Percentiles rank a stretch among this genome's conserved stretches.
phyloP scores from a whole-genome alignment of 768 basidiomycete species.

The Cystoderma amianthinum region DNA sequence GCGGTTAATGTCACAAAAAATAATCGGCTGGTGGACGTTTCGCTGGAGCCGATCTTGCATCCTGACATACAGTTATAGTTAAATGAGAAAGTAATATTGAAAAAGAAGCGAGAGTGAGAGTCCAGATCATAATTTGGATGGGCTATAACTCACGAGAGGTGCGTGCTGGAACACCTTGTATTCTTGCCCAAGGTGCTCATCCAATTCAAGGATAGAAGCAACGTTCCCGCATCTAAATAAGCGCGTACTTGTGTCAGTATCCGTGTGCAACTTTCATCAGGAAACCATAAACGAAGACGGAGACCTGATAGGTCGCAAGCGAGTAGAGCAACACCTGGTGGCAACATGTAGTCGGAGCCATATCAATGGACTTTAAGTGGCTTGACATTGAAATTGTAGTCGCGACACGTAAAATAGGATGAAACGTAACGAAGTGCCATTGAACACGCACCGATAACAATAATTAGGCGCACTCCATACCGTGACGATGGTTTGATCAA shows the following conservation, averaged over 20 bases:
- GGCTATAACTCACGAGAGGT: slow-evolving; percentile 62
- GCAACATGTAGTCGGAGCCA: too few species aligned
- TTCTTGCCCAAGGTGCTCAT: slow-evolving; percentile 88
- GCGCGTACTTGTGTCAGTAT: neutral
- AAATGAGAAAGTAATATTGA: too few species aligned
- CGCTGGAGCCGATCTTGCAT: slow-evolving; percentile 73
- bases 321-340: too few species aligned
- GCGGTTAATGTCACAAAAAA: too few species aligned
- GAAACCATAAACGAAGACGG: slow-evolving; percentile 1
- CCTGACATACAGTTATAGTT: too few species aligned
- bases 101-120: too few species aligned
- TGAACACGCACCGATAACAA: slow-evolving; percentile 76
- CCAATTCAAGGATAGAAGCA: slow-evolving; percentile 89
- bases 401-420: neutral
- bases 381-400: too few species aligned
- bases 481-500: slow-evolving; percentile 90
- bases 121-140: too few species aligned
- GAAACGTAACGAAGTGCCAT: neutral
- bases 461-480: slow-evolving; percentile 99
- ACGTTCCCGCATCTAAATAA: slow-evolving; percentile 83
- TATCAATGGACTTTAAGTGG: too few species aligned
- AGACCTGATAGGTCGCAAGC: too few species aligned
- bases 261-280: neutral
- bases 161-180: slow-evolving; percentile 96
- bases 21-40: slow-evolving; percentile 87